Base-by-base conservation (phyloP, 208 protist species). In the Phytomonas sp. region DNA sequence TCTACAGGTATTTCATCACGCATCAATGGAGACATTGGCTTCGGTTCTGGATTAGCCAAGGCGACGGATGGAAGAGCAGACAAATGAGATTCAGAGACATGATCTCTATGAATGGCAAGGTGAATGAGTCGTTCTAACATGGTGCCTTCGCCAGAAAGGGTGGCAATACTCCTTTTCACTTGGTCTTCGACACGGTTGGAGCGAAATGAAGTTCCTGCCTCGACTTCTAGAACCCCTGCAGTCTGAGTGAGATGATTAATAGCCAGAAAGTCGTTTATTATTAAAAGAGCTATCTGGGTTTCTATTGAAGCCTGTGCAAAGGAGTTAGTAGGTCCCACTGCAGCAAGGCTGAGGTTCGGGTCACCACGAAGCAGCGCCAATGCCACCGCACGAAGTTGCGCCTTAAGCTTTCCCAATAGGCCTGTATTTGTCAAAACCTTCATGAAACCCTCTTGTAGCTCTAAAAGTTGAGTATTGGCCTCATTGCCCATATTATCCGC, bases 231-330 rank as follows among this genome's bases (percentile, higher is more conserved):
- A 16, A 95, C 87, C 4, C 87, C 86, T 11, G 76, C 70, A 0
- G 84, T 87, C n/a, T 87, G 73, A 2, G 45, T 31, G 4, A 93
- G 73, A 8, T 80, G 73, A n/a, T 91, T 69, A n/a, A 71, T 31
- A 45, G 76, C 60, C 0, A 93, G 65, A 72, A 95, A 95, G 29
- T 95, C 85, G 34, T 87, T 70, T 23, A 95, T 81, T 7, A 95
- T 69, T 12, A 95, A 74, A 4, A 95, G 75, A 8, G 78, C 65
- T 12, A 93, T 36, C 19, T 84, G 79, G 3, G 78, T 72, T 26
- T 63, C 59, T 11, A 71, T 37, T 3, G 79, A 52, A 1, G 86
- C 60, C 10, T 67, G 29, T 19, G 56, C 29, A 1, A 79, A 79
- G 4, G 63, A 63, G 7, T 79, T 62, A 0, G 72, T 65, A 7